Conservation (phyloP, 768 basidiomycete genomes). For the Cystofilobasidium bisporidii region DNA sequence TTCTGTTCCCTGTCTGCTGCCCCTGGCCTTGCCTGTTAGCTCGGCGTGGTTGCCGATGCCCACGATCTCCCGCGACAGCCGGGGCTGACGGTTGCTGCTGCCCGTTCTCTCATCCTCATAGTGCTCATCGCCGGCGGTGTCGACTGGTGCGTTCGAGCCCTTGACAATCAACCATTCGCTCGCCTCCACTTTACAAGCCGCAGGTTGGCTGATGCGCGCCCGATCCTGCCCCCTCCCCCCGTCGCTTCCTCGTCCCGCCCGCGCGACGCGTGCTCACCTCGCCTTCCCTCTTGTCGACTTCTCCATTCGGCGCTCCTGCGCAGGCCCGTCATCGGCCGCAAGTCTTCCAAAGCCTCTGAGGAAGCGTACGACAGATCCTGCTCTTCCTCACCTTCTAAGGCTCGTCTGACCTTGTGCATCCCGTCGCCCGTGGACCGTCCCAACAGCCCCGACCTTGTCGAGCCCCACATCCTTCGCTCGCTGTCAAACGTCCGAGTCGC, state of each 20-base stretch:
- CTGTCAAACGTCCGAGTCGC: conserved; percentile 65
- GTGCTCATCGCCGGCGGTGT: conserved; percentile 24
- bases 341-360: not conserved
- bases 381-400: too few species aligned
- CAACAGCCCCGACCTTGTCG: conserved; percentile 59
- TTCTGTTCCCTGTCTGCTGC: not conserved
- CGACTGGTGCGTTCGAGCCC: conserved; percentile 20
- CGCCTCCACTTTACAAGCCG: too few species aligned
- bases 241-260: too few species aligned
- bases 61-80: too few species aligned
- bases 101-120: not conserved
- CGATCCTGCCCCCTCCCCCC: too few species aligned
- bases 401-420: not conserved
- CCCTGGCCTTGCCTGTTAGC: too few species aligned
- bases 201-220: too few species aligned
- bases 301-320: not conserved
- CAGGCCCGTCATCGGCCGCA: conserved; percentile 19
- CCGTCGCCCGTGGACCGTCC: too few species aligned
- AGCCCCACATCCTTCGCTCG: conserved; percentile 82
- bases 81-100: not conserved
- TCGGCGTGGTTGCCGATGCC: not conserved
- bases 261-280: too few species aligned
- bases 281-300: not conserved
- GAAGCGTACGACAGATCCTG: too few species aligned
- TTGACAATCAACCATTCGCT: not conserved